These are phyloP conservation scores for Kernera saxatilis DNA, from an alignment of 345 rosid genomes.

Conservation along the genomic window DNA sequence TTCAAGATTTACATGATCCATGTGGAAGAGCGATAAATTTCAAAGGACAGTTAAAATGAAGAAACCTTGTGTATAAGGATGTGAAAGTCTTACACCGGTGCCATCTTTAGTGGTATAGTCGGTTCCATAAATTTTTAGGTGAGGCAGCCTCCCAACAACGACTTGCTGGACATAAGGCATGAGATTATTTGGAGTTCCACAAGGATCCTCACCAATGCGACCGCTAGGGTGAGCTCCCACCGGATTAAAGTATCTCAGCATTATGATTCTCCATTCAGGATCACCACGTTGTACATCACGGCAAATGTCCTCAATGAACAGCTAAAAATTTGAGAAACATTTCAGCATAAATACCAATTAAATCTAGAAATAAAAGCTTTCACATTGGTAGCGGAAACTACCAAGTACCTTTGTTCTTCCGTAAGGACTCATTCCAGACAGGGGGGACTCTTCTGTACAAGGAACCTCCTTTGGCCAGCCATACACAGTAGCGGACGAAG, in stretches of 20 bases:
- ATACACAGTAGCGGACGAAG: constrained; percentile 98
- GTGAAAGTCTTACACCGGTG: constrained; percentile 71
- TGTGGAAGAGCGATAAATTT: neutral
- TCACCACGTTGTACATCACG: constrained; percentile 66
- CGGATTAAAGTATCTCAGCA: constrained; percentile 95
- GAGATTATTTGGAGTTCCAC: constrained; percentile 94
- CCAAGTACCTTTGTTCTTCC: constrained; percentile 80
- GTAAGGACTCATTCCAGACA: constrained; percentile 76
- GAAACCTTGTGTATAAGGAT: neutral
- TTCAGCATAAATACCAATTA: neutral
- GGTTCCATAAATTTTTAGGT: constrained; percentile 71
- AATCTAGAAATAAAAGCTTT: neutral
- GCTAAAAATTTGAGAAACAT: constrained; percentile 40
- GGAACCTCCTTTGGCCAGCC: constrained; percentile 98
- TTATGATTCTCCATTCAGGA: constrained; percentile 82
- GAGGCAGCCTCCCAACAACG: constrained; percentile 85
- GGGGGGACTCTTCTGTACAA: constrained; percentile 81
- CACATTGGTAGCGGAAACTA: neutral
- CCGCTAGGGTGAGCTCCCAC: constrained; percentile 99
- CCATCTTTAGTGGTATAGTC: constrained; percentile 94
- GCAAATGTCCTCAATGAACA: constrained; percentile 89
- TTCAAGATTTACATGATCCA: neutral
- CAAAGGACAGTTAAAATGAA: neutral
- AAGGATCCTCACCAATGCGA: constrained; percentile 90
- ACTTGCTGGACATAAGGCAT: constrained; percentile 99